A percentile compares a stretch with the other conserved stretches of the same genome.
Evolutionary conservation across 305 asterid species (phyloP).

Genomic region (Solanum hybrid): DNA sequence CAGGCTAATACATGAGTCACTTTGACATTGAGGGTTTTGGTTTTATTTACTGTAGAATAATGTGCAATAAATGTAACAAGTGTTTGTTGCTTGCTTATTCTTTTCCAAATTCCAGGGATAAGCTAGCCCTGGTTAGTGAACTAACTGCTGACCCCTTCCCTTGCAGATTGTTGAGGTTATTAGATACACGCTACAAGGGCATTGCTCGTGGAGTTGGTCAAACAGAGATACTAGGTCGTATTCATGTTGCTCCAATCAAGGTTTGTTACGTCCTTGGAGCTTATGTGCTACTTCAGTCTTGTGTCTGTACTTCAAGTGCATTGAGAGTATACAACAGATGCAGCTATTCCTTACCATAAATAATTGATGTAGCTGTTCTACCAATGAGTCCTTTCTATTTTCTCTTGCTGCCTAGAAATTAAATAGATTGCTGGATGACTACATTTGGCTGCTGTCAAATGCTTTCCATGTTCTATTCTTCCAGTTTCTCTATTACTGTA

Average conservation of each 20-base stretch:
- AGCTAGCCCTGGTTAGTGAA: background rate
- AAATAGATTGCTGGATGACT: background rate
- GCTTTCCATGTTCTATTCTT: background rate
- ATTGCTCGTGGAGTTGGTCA: conserved; percentile 98
- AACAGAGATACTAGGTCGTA: conserved; percentile 86
- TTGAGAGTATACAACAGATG: background rate
- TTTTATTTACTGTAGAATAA: background rate
- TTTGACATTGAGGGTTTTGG: background rate
- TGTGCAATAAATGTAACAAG: background rate
- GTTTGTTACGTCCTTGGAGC: conserved; percentile 25
- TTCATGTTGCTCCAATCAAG: conserved; percentile 96
- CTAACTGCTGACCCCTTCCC: conserved; percentile 6
- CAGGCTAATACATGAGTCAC: background rate
- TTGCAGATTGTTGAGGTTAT: conserved; percentile 73
- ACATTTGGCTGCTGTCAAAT: background rate
- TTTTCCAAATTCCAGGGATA: background rate
- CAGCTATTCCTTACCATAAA: background rate
- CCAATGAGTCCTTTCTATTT: background rate
- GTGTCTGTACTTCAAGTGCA: conserved; percentile 2
- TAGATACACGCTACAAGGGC: conserved; percentile 88
- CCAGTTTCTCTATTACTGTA: background rate
- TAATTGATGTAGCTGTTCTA: background rate
- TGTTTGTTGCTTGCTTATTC: background rate
- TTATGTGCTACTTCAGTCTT: background rate
- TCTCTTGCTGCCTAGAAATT: background rate